Evolutionary conservation across 2,329 filamentous ascomycete species (phyloP), one percentile per base, ranked within the genome.

Genomic region (Sordariomycetes sp.): DNA sequence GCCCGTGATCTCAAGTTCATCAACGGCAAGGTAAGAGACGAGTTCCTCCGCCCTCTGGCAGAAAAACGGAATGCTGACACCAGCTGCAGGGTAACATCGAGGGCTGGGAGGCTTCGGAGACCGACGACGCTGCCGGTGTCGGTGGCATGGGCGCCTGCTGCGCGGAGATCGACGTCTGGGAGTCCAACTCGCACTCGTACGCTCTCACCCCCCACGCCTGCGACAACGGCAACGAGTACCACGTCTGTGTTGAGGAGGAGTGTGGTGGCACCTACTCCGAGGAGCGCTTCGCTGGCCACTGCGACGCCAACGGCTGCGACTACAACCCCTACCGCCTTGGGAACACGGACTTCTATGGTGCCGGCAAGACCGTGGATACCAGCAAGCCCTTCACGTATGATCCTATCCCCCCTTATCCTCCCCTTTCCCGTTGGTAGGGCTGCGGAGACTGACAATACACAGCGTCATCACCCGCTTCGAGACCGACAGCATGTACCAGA

Each of bases 291-390:
- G 71, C 67, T 16, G 82, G 82, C 60, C 70, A 78, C 51, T 87
- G 84, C 71, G 84, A 87, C 68, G 79, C 79, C 59, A 79, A 83
- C 62, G 84, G 84, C 24, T 87, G 84, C 65, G 83, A 86, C 66
- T 85, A 81, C 75, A 85, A 85, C 76, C 72, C 78, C 28, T 87
- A 79, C 78, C 82, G 83, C 64, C 76, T 82, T 73, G 83, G 82
- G 52, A 78, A 80, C 69, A 72, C 71, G 37, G 71, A 73, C 68
- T 87, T 86, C 74, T 87, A 80, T 69, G 84, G 83, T 43, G 71
- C 75, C 0, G 79, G 77, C 61, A 74, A 73, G 68, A 82, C 72
- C 18, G 74, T 87, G 61, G 78, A 86, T 68, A 84, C 81, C 55
- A 77, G 67, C 57, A 74, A 74, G 63, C 77, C 78, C 60, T 74